Conservation (phyloP, 352 stramenopile species). For the Globisporangium echinulatum region DNA sequence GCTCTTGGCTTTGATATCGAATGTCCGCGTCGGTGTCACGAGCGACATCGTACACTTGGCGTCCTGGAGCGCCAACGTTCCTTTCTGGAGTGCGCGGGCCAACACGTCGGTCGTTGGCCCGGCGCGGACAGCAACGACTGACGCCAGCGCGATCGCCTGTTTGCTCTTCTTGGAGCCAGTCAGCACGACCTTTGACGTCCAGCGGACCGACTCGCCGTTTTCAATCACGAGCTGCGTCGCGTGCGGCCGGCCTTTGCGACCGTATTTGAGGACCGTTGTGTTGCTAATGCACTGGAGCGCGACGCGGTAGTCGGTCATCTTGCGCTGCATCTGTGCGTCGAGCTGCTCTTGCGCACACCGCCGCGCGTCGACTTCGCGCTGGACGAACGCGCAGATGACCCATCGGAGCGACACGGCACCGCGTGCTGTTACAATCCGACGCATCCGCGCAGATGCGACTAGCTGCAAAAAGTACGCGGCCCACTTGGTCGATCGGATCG, state of each 20-base stretch:
- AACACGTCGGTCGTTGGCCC: slow-evolving; percentile 64
- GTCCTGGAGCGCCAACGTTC: slow-evolving; percentile 45
- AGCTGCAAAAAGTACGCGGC: slow-evolving; percentile 69
- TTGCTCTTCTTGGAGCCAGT: slow-evolving; percentile 45
- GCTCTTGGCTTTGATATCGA: slow-evolving; percentile 70
- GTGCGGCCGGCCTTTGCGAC: slow-evolving; percentile 75
- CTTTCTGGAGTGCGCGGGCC: slow-evolving; percentile 59
- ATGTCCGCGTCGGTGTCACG: slow-evolving; percentile 60
- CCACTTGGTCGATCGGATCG: slow-evolving; percentile 77
- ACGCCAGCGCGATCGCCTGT: slow-evolving; percentile 54
- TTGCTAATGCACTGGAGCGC: slow-evolving; percentile 74
- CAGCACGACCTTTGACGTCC: slow-evolving; percentile 64
- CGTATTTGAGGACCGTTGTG: slow-evolving; percentile 70
- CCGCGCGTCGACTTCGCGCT: slow-evolving; percentile 34
- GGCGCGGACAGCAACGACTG: slow-evolving; percentile 44
- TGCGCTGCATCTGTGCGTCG: slow-evolving; percentile 55
- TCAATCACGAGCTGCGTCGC: slow-evolving; percentile 66
- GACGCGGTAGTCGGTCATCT: slow-evolving; percentile 83
- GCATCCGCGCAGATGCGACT: slow-evolving; percentile 26
- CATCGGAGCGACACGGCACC: slow-evolving; percentile 54
- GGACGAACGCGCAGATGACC: slow-evolving; percentile 52
- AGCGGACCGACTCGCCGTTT: slow-evolving; percentile 72
- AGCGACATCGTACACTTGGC: slow-evolving; percentile 74
- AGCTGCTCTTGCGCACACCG: slow-evolving; percentile 32
- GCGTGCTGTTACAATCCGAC: slow-evolving; percentile 20